A percentile compares a stretch with the other conserved stretches of the same genome.
Conservation (phyloP, 768 basidiomycete species). For the Tylopilus vinaceipallidus region DNA sequence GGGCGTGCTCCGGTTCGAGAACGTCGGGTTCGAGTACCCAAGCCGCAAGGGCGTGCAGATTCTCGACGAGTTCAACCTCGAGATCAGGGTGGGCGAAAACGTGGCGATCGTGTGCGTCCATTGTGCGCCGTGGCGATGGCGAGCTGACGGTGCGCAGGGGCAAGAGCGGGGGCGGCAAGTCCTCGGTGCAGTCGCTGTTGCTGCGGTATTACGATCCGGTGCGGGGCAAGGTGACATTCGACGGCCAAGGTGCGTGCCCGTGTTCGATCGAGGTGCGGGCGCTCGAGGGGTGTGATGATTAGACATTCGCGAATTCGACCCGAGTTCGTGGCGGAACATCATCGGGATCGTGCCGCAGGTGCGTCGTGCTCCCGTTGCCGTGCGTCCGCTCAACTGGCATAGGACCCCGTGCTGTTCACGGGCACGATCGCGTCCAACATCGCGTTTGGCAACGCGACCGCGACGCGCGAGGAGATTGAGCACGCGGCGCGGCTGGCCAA, state of each 20-base stretch:
- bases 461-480: slow-evolving; percentile 82
- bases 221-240: slow-evolving; percentile 78
- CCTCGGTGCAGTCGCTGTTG: slow-evolving; percentile 83
- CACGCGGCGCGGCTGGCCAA: slow-evolving; percentile 87
- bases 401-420: slow-evolving; percentile 84
- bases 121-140: neutral
- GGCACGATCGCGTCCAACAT: slow-evolving; percentile 96
- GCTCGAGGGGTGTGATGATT: slow-evolving; percentile 5
- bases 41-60: slow-evolving; percentile 79
- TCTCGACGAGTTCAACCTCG: slow-evolving; percentile 78
- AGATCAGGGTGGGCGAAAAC: slow-evolving; percentile 80
- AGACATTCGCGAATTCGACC: slow-evolving; percentile 84
- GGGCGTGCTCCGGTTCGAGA: no score
- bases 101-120: slow-evolving; percentile 86
- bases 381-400: no score
- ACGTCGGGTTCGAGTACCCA: slow-evolving; percentile 93
- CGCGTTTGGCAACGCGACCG: slow-evolving; percentile 76
- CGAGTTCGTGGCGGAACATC: slow-evolving; percentile 81
- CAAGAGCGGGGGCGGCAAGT: slow-evolving; percentile 92
- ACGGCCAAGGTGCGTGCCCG: slow-evolving; percentile 66
- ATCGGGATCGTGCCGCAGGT: slow-evolving; percentile 94
- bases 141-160: slow-evolving; percentile 49
- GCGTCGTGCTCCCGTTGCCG: neutral
- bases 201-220: slow-evolving; percentile 88
- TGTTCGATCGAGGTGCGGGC: neutral